Conservation (phyloP, 2,329 filamentous ascomycete genomes). For the Aspergillus chevalieri region DNA sequence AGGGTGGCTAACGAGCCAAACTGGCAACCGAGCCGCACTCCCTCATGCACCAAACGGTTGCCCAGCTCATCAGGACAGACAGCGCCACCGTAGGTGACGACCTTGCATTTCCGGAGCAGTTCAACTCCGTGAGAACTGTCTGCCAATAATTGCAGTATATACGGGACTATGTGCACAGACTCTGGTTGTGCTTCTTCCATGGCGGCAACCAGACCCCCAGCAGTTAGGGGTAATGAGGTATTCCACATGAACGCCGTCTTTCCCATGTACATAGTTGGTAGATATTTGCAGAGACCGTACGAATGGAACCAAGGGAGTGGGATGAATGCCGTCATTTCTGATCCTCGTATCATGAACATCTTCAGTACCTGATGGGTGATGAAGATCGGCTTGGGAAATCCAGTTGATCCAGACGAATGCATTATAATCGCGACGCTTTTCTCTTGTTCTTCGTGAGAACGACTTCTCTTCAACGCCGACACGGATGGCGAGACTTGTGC, state of each 20-base stretch:
- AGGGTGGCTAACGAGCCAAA: slow-evolving; percentile 35
- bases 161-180: slow-evolving; percentile 39
- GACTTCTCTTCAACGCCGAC: slow-evolving; percentile 10
- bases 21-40: slow-evolving; percentile 34
- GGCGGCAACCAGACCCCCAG: slow-evolving; percentile 28
- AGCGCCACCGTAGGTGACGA: slow-evolving; percentile 38
- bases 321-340: slow-evolving; percentile 38
- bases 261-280: slow-evolving; percentile 42
- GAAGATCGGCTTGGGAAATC: slow-evolving; percentile 42
- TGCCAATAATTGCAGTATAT: slow-evolving; percentile 36
- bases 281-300: slow-evolving; percentile 37
- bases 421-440: slow-evolving; percentile 35
- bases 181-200: slow-evolving; percentile 34
- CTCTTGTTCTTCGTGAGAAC: slow-evolving; percentile 21
- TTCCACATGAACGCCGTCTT: slow-evolving; percentile 40
- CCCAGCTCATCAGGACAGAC: slow-evolving; percentile 40
- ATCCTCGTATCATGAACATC: slow-evolving; percentile 29
- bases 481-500: slow-evolving; percentile 11
- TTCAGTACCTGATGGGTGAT: slow-evolving; percentile 39
- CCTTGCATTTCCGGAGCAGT: slow-evolving; percentile 30
- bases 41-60: slow-evolving; percentile 31
- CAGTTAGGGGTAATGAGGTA: slow-evolving; percentile 34
- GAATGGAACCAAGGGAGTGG: slow-evolving; percentile 42
- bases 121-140: slow-evolving; percentile 32
- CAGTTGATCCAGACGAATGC: slow-evolving; percentile 47